These are phyloP conservation scores for Sporothrix luriei DNA, from an alignment of 2,329 filamentous ascomycete genomes.

Conservation along the genomic window DNA sequence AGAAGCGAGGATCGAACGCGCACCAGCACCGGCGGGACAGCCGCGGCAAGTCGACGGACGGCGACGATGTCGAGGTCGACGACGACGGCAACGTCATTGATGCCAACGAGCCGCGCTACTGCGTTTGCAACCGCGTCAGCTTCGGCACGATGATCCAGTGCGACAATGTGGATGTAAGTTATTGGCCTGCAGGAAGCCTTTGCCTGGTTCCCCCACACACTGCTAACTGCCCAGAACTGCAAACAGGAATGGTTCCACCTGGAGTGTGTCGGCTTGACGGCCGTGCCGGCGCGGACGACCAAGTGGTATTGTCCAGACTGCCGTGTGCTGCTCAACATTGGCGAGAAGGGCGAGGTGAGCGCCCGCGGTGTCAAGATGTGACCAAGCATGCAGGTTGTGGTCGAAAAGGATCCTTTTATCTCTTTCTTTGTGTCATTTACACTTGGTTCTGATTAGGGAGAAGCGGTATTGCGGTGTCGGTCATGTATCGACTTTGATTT, in stretches of 20 bases:
- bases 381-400: slow-evolving; percentile 13
- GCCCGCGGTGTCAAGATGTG: slow-evolving; percentile 58
- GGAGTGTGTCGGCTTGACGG: slow-evolving; percentile 69
- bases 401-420: background rate
- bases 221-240: slow-evolving; percentile 58
- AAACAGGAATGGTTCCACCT: slow-evolving; percentile 86
- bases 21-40: slow-evolving; percentile 44
- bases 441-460: background rate
- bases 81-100: slow-evolving; percentile 72
- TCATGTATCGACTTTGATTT: background rate
- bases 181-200: background rate
- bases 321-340: slow-evolving; percentile 62
- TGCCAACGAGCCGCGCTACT: slow-evolving; percentile 75
- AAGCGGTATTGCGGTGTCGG: background rate
- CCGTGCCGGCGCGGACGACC: slow-evolving; percentile 69
- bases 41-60: slow-evolving; percentile 47
- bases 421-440: background rate
- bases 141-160: slow-evolving; percentile 83
- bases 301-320: slow-evolving; percentile 88
- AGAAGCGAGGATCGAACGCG: slow-evolving; percentile 54
- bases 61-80: slow-evolving; percentile 51
- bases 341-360: slow-evolving; percentile 64
- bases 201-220: background rate
- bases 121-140: slow-evolving; percentile 76
- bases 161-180: slow-evolving; percentile 72